phyloP scores from a whole-genome alignment of 1,284 basidiomycete genomes.

The Leccinum proliferum region DNA sequence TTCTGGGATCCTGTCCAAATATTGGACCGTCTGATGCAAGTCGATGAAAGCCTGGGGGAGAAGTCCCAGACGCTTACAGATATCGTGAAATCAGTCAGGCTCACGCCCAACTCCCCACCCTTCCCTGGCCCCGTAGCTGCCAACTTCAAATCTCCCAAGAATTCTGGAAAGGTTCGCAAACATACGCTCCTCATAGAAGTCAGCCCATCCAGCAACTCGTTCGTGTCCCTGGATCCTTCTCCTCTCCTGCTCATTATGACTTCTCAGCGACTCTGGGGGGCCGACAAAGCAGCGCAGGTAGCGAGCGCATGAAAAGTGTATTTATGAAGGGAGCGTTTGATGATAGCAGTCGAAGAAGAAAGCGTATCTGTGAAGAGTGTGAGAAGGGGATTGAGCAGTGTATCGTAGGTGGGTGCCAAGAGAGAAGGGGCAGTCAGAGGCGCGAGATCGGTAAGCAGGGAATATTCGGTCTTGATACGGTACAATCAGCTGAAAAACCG shows the following conservation, averaged over 20 bases:
- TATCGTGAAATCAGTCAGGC: conserved; percentile 56
- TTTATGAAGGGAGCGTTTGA: conserved; percentile 80
- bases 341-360: conserved; percentile 56
- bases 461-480: conserved; percentile 44
- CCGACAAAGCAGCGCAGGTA: conserved; percentile 51
- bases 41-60: background rate
- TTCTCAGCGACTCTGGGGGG: conserved; percentile 60
- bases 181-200: conserved; percentile 60
- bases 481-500: conserved; percentile 6
- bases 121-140: conserved; percentile 41
- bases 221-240: conserved; percentile 44
- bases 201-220: conserved; percentile 66
- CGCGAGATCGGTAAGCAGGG: conserved; percentile 53
- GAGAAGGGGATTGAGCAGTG: conserved; percentile 59
- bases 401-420: conserved; percentile 50
- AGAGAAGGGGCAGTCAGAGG: conserved; percentile 46
- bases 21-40: conserved; percentile 51
- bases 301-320: conserved; percentile 78
- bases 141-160: conserved; percentile 68
- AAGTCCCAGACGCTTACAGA: conserved; percentile 38
- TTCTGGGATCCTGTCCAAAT: conserved; percentile 62
- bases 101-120: conserved; percentile 48
- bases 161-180: conserved; percentile 74
- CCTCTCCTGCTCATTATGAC: conserved; percentile 45
- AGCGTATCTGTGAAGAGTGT: conserved; percentile 57